These are phyloP conservation scores for Fragaria nilgerrensis DNA, from an alignment of 306 rosid species.

Conservation along the genomic window DNA sequence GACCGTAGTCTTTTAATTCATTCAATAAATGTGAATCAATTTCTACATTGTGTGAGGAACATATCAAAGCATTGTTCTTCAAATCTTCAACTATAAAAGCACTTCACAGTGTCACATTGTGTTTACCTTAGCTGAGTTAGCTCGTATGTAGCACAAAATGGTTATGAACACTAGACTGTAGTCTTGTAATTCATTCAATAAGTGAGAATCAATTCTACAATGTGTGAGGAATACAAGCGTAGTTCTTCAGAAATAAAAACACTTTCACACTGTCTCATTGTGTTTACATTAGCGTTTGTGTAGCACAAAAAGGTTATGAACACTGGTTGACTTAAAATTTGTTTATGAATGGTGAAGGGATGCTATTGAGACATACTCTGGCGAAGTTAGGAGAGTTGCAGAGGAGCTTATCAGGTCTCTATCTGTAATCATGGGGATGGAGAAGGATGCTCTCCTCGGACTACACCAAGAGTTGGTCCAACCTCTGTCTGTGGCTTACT, in stretches of 20 bases:
- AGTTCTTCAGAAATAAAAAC: not conserved
- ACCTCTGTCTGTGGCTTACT: conserved; percentile 30
- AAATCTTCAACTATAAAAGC: not conserved
- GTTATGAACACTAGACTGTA: not conserved
- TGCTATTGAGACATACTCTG: conserved; percentile 31
- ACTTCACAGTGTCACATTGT: not conserved
- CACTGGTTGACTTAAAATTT: conserved; percentile 15
- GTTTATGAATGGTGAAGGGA: conserved; percentile 25
- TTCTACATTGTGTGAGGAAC: not conserved
- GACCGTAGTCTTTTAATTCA: too few species aligned
- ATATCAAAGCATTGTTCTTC: not conserved
- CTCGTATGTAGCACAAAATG: not conserved
- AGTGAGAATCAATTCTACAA: too few species aligned
- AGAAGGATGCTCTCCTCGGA: conserved; percentile 30
- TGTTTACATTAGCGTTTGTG: conserved; percentile 13
- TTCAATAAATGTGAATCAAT: too few species aligned
- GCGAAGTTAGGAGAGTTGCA: conserved; percentile 33
- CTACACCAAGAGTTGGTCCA: conserved; percentile 35
- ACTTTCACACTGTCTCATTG: not conserved
- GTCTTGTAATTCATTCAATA: too few species aligned
- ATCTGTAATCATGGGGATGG: conserved; percentile 36
- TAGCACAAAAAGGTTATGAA: not conserved
- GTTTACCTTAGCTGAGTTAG: conserved; percentile 7
- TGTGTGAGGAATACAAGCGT: too few species aligned
- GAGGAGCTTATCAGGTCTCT: conserved; percentile 29